A percentile compares a stretch with the other conserved stretches of the same genome.
These are phyloP conservation scores for Monosporascus sp. DNA, from an alignment of 2,329 filamentous ascomycete species.

Conservation along the genomic window DNA sequence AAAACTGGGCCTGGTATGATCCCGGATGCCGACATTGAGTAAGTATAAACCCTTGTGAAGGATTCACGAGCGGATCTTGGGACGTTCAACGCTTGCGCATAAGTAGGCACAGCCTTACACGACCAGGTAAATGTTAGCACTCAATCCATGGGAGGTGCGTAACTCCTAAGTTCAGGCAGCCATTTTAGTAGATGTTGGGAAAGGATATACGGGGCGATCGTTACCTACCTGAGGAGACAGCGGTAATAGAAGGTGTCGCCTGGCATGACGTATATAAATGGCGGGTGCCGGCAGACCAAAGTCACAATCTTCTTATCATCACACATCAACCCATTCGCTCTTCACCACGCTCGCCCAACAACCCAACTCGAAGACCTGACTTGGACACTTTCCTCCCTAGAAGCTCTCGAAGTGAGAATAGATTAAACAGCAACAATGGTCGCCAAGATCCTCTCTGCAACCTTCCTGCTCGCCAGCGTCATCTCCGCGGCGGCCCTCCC, in stretches of 20 bases:
- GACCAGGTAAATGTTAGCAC: not conserved
- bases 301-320: no score
- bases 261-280: no score
- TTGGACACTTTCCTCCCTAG: not conserved
- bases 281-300: no score
- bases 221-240: not conserved
- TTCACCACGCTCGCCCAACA: not conserved
- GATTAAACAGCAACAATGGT: not conserved
- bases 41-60: no score
- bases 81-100: not conserved
- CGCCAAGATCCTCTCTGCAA: not conserved
- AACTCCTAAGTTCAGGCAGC: not conserved
- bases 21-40: no score
- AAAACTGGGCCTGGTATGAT: no score
- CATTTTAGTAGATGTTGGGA: no score
- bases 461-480: not conserved
- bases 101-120: not conserved
- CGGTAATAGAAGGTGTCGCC: no score
- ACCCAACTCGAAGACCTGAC: not conserved
- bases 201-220: not conserved
- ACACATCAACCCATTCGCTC: not conserved
- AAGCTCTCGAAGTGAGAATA: not conserved
- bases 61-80: not conserved
- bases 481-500: not conserved
- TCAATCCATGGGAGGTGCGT: not conserved